Evolutionary conservation across 768 basidiomycete species (phyloP), one percentile per base, ranked within the genome.

Genomic region (Kwoniella sp.): DNA sequence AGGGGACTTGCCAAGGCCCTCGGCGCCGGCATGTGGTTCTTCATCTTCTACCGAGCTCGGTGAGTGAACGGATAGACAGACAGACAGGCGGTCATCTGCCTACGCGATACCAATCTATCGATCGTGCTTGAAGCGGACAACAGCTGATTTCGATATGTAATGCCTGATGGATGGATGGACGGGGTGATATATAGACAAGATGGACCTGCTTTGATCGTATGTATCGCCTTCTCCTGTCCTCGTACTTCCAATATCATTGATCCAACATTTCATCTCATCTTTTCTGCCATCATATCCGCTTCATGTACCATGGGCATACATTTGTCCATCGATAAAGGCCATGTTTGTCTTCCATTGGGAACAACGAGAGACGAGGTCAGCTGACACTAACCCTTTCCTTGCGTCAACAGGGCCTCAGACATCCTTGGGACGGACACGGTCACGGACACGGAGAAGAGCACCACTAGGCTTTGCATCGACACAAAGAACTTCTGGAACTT

Each of bases 21-120:
- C 51, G 93, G 93, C 55, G 93, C 93, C 34, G 86, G 88, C 26
- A 95, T 96, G 93, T 96, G 93, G 93, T 95, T 95, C 87, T 96
- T 93, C 84, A 93, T 96, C 79, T 95, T 96, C 84, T 96, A 94
- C 82, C 88, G 93, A 62, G 89, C 90, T 69, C 85, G 92, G 93
- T 95, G 75, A 76, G 89, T 84, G 31, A 30, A 30, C n/a, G 30
- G 52, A 66, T 13, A 38, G 68, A 28, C 58, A 23, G 9, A 5
- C 34, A 5, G 7, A 13, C 34, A 34, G 7, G 13, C 13, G 7
- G 34, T 13, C 7, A 34, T 47, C 48, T 45, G 28, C 45, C 38
- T 56, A 45, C 41, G 20, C n/a, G 15, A 13, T 23, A 23, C 17
- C 4, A 23, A 4, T 23, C 22, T 25, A 51, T 2, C 61, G 13